Conservation (phyloP, 208 protist genomes). For the Jaenimonas drosophilae region DNA sequence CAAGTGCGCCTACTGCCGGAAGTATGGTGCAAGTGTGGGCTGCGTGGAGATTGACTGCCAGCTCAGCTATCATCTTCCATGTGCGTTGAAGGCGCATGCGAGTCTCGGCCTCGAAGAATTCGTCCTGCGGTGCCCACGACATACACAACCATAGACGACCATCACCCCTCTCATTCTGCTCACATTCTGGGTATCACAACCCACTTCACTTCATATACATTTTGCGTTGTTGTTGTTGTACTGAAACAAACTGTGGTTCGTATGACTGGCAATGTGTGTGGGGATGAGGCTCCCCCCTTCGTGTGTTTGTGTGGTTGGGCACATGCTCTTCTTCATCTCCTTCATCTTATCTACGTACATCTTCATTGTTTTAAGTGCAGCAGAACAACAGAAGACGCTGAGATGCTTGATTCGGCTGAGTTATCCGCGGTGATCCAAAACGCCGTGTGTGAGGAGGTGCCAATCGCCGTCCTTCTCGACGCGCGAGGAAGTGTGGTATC, state of each 20-base stretch:
- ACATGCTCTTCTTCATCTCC: neutral
- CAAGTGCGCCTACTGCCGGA: slow-evolving; percentile 46
- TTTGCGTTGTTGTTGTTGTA: too few relatives aligned
- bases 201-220: too few relatives aligned
- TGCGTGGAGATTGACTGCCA: slow-evolving; percentile 30
- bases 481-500: slow-evolving; percentile 42
- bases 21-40: slow-evolving; percentile 23
- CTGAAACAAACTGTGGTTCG: slow-evolving; percentile 1
- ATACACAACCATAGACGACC: too few relatives aligned
- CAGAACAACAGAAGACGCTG: slow-evolving; percentile 1
- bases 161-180: too few relatives aligned
- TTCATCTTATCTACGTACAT: neutral
- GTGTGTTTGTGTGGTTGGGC: neutral
- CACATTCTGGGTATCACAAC: too few relatives aligned
- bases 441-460: slow-evolving; percentile 46
- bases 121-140: neutral
- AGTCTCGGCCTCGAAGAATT: neutral
- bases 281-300: neutral
- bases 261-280: neutral
- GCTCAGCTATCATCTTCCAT: slow-evolving; percentile 46
- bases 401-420: slow-evolving; percentile 62
- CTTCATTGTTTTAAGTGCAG: neutral
- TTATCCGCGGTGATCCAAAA: slow-evolving; percentile 34
- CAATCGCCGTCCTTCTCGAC: slow-evolving; percentile 45
- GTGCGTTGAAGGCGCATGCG: slow-evolving; percentile 19